Base-by-base conservation (phyloP, 768 basidiomycete genomes). In the Chalciporus sphaerocephalus region DNA sequence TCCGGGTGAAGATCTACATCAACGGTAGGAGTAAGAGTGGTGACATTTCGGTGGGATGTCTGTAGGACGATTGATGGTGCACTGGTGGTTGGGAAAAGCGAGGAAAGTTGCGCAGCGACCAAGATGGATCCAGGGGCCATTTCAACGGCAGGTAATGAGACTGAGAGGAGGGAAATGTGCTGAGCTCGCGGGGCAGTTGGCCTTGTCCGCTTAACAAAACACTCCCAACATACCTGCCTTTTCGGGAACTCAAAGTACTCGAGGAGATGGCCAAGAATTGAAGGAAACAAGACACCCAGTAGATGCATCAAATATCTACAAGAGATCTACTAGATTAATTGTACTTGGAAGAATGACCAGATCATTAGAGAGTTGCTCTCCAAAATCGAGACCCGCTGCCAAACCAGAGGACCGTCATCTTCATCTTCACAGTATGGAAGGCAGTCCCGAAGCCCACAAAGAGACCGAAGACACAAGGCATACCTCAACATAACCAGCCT, bases 51-150 rank as follows among this genome's bases (percentile, higher is more conserved):
- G 47, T 79, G 79, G 42, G 74, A 67, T 6, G 88, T 86, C 52
- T 78, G 77, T 18, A 89, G 65, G 7, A 76, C 68, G 40, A 80
- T 64, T 0, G 75, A 73, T 8, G 73, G 69, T 0, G 79, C 71
- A 30, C 76, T 74, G 8, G 75, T 60, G 11, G 74, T 64, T 3
- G 81, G 70, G 53, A 74, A 81, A 36, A 87, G 70, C 2, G 84
- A 78, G 1, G 85, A 87, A 33, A 88, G 66, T 44, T 83, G 82
- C 5, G 80, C 70, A 4, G 82, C 69, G 44, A 83, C 69, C 24
- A 85, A 59, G 50, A 80, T 50, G 40, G 48, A 44, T 9, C 48
- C 42, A 12, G 55, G 32, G 9, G 53, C 46, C 69, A 69, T 71
- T 27, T 39, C 41, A 27, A 21, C 33, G 22, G 11, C 10, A 22